phyloP scores from a whole-genome alignment of 805 yeast species.

The Clavispora vitiphila region DNA sequence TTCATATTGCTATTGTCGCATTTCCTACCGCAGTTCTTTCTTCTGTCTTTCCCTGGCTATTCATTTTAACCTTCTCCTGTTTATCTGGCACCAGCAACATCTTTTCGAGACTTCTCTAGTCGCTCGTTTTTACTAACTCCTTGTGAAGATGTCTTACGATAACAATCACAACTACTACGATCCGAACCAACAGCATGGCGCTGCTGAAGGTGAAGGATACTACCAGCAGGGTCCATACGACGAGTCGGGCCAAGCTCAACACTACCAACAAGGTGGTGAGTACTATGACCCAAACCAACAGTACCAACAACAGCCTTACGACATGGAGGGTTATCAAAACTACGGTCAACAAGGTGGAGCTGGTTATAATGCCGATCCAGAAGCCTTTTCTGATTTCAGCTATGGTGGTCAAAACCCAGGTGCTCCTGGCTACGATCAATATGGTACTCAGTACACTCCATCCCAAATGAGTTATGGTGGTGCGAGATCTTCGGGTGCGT shows the following conservation, averaged over 20 bases:
- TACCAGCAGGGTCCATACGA: constrained; percentile 39
- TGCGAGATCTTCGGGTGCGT: constrained; percentile 81
- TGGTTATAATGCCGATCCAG: constrained; percentile 46
- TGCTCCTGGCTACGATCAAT: constrained; percentile 63
- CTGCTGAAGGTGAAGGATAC: constrained; percentile 25
- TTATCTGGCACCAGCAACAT: too few relatives aligned
- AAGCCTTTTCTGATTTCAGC: constrained; percentile 63
- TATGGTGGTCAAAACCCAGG: constrained; percentile 52
- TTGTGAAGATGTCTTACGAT: constrained; percentile 54
- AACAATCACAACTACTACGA: constrained; percentile 40
- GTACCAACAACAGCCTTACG: constrained; percentile 47
- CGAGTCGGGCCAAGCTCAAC: constrained; percentile 26
- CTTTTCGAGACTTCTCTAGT: constrained; percentile 1
- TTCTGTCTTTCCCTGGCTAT: too few relatives aligned
- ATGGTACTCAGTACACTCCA: constrained; percentile 72
- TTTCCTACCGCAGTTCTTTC: neutral
- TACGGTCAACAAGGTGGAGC: constrained; percentile 17
- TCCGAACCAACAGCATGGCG: constrained; percentile 24
- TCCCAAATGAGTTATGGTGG: constrained; percentile 86
- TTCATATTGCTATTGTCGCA: neutral
- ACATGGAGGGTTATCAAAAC: constrained; percentile 45
- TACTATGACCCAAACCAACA: constrained; percentile 46
- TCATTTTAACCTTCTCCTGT: too few relatives aligned
- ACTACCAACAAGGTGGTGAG: constrained; percentile 38
- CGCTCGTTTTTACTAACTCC: constrained; percentile 16